A percentile compares a stretch with the other conserved stretches of the same genome.
These are phyloP conservation scores for Amanita thiersii DNA, from an alignment of 768 basidiomycete genomes.

Conservation along the genomic window DNA sequence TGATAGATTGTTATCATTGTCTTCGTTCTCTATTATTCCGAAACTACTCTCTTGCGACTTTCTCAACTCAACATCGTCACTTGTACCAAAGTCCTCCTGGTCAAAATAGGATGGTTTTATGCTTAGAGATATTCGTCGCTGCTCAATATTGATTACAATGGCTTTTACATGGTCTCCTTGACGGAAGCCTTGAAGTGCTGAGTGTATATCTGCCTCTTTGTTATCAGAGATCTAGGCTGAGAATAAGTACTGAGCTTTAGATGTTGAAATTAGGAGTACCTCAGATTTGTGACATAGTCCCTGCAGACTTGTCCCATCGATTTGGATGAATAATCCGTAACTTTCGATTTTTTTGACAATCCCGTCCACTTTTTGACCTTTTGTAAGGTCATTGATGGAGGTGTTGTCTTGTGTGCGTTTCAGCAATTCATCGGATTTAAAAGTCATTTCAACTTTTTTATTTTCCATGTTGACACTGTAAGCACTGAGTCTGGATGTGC, in stretches of 20 bases:
- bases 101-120: conserved; percentile 85
- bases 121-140: conserved; percentile 74
- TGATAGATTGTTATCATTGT: conserved; percentile 25
- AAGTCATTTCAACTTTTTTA: conserved; percentile 86
- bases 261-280: conserved; percentile 31
- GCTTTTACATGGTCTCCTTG: conserved; percentile 85
- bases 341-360: conserved; percentile 74
- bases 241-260: not conserved
- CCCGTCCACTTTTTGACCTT: conserved; percentile 78
- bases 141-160: conserved; percentile 62
- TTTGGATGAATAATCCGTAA: conserved; percentile 90
- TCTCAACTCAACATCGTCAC: conserved; percentile 11
- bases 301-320: conserved; percentile 75
- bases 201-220: conserved; percentile 65
- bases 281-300: conserved; percentile 95
- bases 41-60: conserved; percentile 8
- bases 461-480: conserved; percentile 59
- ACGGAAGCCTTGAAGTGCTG: conserved; percentile 76
- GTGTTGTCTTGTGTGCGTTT: conserved; percentile 24
- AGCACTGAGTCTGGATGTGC: conserved; percentile 3
- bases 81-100: conserved; percentile 21
- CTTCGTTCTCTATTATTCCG: conserved; percentile 8
- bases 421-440: conserved; percentile 58
- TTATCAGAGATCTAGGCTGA: conserved; percentile 78
- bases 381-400: conserved; percentile 49